Evolutionary conservation across 768 basidiomycete genomes (phyloP).

Genomic region (Suillus plorans): DNA sequence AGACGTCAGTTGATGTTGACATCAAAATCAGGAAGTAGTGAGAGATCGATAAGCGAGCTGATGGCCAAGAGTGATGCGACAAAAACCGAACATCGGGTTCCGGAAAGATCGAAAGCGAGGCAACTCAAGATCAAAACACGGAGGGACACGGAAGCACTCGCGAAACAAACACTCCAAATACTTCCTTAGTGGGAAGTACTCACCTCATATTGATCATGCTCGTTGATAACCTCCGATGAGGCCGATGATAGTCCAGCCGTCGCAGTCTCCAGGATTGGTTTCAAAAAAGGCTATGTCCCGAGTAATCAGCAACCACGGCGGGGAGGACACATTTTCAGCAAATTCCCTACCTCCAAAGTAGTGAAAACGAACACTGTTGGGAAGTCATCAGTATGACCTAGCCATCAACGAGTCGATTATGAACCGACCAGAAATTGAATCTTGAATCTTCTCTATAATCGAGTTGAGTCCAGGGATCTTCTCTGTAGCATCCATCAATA

Average conservation of each 20-base stretch:
- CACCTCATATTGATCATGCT: conserved; percentile 77
- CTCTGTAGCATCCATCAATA: conserved; percentile 41
- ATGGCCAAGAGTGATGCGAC: neutral
- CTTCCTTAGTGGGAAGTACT: conserved; percentile 2
- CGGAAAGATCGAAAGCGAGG: neutral
- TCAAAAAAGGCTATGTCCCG: conserved; percentile 66
- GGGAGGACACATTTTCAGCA: neutral
- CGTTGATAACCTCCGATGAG: conserved; percentile 77
- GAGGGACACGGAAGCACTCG: neutral
- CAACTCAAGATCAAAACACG: neutral
- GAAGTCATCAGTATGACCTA: neutral
- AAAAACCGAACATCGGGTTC: neutral
- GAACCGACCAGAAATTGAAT: conserved; percentile 60
- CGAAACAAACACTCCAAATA: neutral
- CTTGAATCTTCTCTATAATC: conserved; percentile 77
- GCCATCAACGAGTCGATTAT: neutral
- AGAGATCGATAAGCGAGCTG: neutral
- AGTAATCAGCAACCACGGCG: neutral
- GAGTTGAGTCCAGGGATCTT: conserved; percentile 79
- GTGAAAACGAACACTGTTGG: conserved; percentile 75
- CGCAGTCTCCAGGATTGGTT: conserved; percentile 72
- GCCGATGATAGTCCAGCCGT: conserved; percentile 60
- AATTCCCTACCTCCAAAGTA: conserved; percentile 65
- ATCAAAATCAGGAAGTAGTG: neutral
- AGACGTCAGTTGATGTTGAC: neutral